Percentiles rank a stretch among this genome's conserved stretches.
Conservation (phyloP, 1,284 basidiomycete species). For the Ustilago tritici region DNA sequence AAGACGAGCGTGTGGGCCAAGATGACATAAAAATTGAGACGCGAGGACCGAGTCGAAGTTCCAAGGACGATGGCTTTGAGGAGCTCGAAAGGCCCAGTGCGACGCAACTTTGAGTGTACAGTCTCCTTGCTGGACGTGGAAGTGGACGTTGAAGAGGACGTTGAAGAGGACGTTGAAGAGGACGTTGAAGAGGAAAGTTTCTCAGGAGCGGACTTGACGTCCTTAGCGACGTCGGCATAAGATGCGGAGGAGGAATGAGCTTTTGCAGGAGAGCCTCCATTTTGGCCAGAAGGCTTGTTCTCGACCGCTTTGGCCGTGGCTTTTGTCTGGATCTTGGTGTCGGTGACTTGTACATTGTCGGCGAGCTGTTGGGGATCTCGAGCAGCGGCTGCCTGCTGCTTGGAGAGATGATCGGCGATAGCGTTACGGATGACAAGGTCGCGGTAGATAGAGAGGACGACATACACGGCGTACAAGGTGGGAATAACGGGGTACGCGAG, state of each 20-base stretch:
- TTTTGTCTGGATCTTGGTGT: constrained; percentile 39
- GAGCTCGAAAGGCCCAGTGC: constrained; percentile 26
- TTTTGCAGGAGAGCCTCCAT: constrained; percentile 13
- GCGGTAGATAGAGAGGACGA: constrained; percentile 46
- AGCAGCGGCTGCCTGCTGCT: constrained; percentile 23
- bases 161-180: not conserved
- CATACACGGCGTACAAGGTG: constrained; percentile 48
- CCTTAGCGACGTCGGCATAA: constrained; percentile 42
- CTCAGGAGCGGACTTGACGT: constrained; percentile 18
- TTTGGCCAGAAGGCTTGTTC: constrained; percentile 32
- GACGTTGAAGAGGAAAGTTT: not conserved
- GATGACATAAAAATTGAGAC: constrained; percentile 55
- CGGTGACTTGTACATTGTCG: constrained; percentile 42
- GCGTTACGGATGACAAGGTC: constrained; percentile 45
- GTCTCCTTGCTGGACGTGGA: not conserved
- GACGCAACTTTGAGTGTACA: constrained; percentile 16
- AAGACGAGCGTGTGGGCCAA: constrained; percentile 58
- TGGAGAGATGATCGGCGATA: constrained; percentile 23
- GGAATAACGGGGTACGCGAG: constrained; percentile 53
- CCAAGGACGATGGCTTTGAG: constrained; percentile 53
- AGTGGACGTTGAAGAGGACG: not conserved
- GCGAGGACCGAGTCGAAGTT: constrained; percentile 52
- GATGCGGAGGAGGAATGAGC: constrained; percentile 19
- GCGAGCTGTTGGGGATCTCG: constrained; percentile 51
- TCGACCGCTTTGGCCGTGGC: constrained; percentile 30